A percentile compares a stretch with the other conserved stretches of the same genome.
phyloP scores from a whole-genome alignment of 495 filamentous ascomycete species.

The Trichocladium uniseriatum region DNA sequence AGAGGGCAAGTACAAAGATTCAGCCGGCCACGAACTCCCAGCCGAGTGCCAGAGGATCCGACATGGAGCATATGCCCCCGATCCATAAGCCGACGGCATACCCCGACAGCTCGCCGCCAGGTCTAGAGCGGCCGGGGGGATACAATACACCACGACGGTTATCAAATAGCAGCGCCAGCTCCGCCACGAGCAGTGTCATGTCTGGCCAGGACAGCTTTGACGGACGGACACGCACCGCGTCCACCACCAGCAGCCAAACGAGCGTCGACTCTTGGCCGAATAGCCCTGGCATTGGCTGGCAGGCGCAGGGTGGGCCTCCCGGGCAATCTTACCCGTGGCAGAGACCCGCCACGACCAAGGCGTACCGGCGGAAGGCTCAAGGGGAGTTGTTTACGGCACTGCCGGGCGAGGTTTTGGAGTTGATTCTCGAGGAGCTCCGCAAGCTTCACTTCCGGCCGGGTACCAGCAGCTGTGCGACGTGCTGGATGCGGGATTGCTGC shows the following conservation, averaged over 20 bases:
- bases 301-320: conserved; percentile 1
- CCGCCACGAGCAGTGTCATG: conserved; percentile 14
- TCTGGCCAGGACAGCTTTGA: conserved; percentile 23
- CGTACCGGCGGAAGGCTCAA: conserved; percentile 23
- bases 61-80: conserved; percentile 5
- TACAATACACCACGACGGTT: conserved; percentile 15
- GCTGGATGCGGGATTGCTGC: conserved; percentile 68
- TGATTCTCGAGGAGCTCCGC: conserved; percentile 42
- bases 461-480: conserved; percentile 55
- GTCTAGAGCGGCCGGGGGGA: conserved; percentile 8
- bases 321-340: conserved; percentile 26
- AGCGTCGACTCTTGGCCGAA: conserved; percentile 32
- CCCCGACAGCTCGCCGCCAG: conserved; percentile 1
- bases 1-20: conserved; percentile 15
- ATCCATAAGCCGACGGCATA: conserved; percentile 11
- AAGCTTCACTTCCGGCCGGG: conserved; percentile 35
- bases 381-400: conserved; percentile 46
- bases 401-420: conserved; percentile 48
- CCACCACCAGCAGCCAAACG: conserved; percentile 31
- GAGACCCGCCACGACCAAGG: conserved; percentile 28
- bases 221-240: conserved; percentile 15
- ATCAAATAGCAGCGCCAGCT: conserved; percentile 21
- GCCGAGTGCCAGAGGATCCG: neutral
- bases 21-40: conserved; percentile 11
- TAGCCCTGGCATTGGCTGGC: conserved; percentile 10